A percentile compares a stretch with the other conserved stretches of the same genome.
Evolutionary conservation across 192 early-diverging fungal species (phyloP).

Genomic region (Borealophlyctis nickersoniae): DNA sequence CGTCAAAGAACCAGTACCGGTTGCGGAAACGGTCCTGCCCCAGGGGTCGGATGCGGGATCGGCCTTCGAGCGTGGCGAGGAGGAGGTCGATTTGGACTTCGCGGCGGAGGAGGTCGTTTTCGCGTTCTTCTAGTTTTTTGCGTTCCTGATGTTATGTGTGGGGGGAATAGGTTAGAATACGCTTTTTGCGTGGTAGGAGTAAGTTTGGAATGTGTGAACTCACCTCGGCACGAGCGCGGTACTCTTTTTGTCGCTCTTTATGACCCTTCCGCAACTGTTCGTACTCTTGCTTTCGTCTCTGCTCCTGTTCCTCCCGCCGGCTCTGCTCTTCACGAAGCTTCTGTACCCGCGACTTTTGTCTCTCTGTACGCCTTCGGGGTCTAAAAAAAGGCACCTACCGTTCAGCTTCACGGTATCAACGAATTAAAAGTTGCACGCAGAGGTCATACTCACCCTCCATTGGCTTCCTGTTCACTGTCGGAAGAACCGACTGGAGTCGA

Average conservation of each 20-base stretch:
- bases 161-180: background rate
- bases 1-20: conserved; percentile 89
- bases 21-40: conserved; percentile 84
- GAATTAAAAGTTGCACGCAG: background rate
- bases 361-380: background rate
- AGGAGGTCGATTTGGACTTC: conserved; percentile 73
- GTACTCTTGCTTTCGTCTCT: conserved; percentile 39
- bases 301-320: conserved; percentile 40
- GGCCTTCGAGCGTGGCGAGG: conserved; percentile 52
- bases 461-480: conserved; percentile 13
- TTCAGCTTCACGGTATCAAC: background rate
- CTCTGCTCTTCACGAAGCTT: conserved; percentile 24
- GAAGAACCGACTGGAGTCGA: too few relatives aligned
- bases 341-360: conserved; percentile 10
- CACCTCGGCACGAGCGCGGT: background rate
- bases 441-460: conserved; percentile 2
- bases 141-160: conserved; percentile 8
- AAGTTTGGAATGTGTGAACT: background rate
- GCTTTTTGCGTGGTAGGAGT: background rate
- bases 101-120: conserved; percentile 46
- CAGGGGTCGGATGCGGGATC: conserved; percentile 67
- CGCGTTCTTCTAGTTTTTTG: conserved; percentile 50
- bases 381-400: background rate
- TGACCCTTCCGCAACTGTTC: conserved; percentile 19
- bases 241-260: conserved; percentile 36